These are phyloP conservation scores for Kluyveromyces lactis DNA, from an alignment of 805 yeast species.

Conservation along the genomic window DNA sequence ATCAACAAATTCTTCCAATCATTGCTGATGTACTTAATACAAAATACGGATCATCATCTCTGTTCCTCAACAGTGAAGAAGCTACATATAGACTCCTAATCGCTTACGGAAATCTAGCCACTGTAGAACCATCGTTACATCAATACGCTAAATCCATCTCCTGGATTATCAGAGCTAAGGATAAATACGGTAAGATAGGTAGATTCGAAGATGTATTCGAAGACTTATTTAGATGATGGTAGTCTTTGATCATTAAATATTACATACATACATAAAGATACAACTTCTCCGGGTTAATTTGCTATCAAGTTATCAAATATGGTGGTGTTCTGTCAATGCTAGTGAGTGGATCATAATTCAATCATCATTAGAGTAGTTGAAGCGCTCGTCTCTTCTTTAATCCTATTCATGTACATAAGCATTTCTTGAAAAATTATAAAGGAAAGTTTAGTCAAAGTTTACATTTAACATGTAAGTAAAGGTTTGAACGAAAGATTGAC, in stretches of 20 bases:
- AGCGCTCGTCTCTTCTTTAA: no score
- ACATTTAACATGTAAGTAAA: no score
- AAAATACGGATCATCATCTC: constrained; percentile 24
- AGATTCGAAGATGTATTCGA: constrained; percentile 20
- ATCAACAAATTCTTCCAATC: constrained; percentile 23
- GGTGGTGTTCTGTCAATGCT: no score
- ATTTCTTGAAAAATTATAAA: neutral
- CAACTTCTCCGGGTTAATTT: neutral
- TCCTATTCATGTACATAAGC: no score
- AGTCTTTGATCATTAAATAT: neutral
- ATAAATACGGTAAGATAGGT: constrained; percentile 11
- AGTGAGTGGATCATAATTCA: no score
- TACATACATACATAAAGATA: neutral
- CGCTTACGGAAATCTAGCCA: constrained; percentile 53
- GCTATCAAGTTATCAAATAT: no score
- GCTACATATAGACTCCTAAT: constrained; percentile 58
- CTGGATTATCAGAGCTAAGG: constrained; percentile 22
- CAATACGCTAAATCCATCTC: constrained; percentile 25
- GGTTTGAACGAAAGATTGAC: no score
- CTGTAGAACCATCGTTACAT: constrained; percentile 24
- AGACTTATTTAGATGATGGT: constrained; percentile 7
- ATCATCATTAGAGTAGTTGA: no score
- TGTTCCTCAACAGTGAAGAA: constrained; percentile 41
- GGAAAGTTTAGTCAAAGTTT: neutral
- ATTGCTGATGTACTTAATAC: constrained; percentile 24